Evolutionary conservation across 495 filamentous ascomycete species (phyloP), one percentile per base, ranked within the genome.

Genomic region (Lepraria neglecta): DNA sequence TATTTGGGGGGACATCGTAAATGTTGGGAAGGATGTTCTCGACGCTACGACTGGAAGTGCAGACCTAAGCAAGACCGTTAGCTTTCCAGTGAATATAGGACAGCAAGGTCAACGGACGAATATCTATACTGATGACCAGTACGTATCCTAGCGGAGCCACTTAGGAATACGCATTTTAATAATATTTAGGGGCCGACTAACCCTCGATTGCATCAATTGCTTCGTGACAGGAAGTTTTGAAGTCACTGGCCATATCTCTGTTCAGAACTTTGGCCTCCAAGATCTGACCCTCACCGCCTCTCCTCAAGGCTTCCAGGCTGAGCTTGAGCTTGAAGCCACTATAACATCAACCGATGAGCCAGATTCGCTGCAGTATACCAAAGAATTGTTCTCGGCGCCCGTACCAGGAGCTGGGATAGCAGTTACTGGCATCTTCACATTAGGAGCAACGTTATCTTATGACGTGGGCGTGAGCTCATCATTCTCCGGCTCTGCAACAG

Each of bases 191-290:
- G 66, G 68, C 38, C 44, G 61, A 6, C 45, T 75, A 12, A 57
- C 54, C 3, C 27, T 75, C 6, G 70, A 70, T 33, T 75, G 73
- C 28, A 56, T 62, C 44, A 66, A 74, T 30, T 75, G 73, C 47
- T 75, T 65, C 50, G 60, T 75, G 2, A 57, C 43, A 0, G 73
- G 73, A 10, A 68, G 62, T 28, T 67, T 73, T 38, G 55, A 69
- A 54, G 47, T 75, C 15, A 44, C 35, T 2, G 73, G 73, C 28
- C 60, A 58, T 21, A n/a, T 75, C 21, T 64, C 61, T 9, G 69
- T 75, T 21, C 28, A 66, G 10, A 52, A 70, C 24, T 75, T 72
- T 46, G 40, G 60, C 5, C 60, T 70, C 1, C 59, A 64, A 21
- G 66, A 66, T 0, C 46, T 75, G n/a, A 57, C 43, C 47, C 47